Base-by-base conservation (phyloP, 2,329 filamentous ascomycete species). In the Diaporthe batatas region DNA sequence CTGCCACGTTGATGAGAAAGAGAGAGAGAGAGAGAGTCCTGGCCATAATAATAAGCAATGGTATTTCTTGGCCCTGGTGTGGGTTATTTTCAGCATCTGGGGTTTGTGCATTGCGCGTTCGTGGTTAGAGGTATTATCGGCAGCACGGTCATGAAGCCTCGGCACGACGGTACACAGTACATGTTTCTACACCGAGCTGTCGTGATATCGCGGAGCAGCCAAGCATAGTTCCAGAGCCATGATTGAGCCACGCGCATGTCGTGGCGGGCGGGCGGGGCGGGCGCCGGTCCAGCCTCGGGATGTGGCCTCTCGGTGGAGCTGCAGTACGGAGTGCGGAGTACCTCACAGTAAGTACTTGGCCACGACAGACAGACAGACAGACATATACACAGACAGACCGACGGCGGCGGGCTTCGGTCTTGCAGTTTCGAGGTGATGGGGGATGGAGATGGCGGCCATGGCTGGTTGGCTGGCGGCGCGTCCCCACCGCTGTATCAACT, bases 351-450 rank as follows among this genome's bases (percentile, higher is more conserved):
- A 5, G 29, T 36, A 36, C 34, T 11, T 36, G 18, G 12, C 44
- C 44, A 49, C 44, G 44, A 49, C 11, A 6, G 21, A 29, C 29
- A 5, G 29, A 29, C 29, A 29, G 29, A 29, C 11, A 1, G 21
- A n/a, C 44, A n/a, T n/a, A n/a, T n/a, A n/a, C n/a, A 29, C 29
- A 29, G 29, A 29, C 11, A 1, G 21, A n/a, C 44, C 21, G 44
- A n/a, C 44, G 44, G 11, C 44, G 11, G 11, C 21, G 47, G n/a
- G 47, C 47, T 49, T 49, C n/a, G 47, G n/a, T 49, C 23, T 49
- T n/a, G 47, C 44, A 29, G 59, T 65, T 65, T 65, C 59, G 59
- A 36, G 59, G 51, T 51, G 29, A 47, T 65, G 59, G 44, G 29
- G 42, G 49, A 65, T 65, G 39, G 59, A n/a, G 42, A 44, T 44